Percentiles rank a stretch among this genome's conserved stretches.
Evolutionary conservation across 2,329 filamentous ascomycete genomes (phyloP).

Genomic region (Ophiostoma ulmi): DNA sequence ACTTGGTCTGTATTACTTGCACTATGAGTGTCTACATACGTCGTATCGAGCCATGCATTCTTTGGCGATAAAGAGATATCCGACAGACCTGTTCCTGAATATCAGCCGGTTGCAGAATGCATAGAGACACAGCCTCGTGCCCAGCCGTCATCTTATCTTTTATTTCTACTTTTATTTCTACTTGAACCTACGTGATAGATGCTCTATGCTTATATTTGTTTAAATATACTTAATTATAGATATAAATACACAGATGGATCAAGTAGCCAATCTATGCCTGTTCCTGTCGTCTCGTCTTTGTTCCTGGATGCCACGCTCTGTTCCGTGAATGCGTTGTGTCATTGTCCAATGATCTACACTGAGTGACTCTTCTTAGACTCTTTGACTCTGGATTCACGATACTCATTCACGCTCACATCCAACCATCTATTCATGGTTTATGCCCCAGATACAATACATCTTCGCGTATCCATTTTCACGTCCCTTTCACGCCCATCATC

Average conservation of each 20-base stretch:
- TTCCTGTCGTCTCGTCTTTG: slow-evolving; percentile 13
- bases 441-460: no score
- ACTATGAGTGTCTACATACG: not conserved
- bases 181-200: no score
- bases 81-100: not conserved
- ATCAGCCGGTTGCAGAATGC: not conserved
- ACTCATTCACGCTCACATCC: not conserved
- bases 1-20: not conserved
- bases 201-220: no score
- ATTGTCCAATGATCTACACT: not conserved
- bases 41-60: no score
- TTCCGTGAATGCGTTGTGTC: not conserved
- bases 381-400: not conserved
- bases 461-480: not conserved
- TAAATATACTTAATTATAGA: no score
- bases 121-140: not conserved
- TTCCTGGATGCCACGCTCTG: not conserved
- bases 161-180: no score
- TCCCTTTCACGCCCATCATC: no score
- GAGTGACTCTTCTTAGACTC: not conserved
- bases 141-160: not conserved
- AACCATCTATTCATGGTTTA: not conserved
- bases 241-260: slow-evolving; percentile 11
- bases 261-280: not conserved
- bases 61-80: no score